phyloP scores from a whole-genome alignment of 2,329 filamentous ascomycete genomes.

The Aspergillus ibericus region DNA sequence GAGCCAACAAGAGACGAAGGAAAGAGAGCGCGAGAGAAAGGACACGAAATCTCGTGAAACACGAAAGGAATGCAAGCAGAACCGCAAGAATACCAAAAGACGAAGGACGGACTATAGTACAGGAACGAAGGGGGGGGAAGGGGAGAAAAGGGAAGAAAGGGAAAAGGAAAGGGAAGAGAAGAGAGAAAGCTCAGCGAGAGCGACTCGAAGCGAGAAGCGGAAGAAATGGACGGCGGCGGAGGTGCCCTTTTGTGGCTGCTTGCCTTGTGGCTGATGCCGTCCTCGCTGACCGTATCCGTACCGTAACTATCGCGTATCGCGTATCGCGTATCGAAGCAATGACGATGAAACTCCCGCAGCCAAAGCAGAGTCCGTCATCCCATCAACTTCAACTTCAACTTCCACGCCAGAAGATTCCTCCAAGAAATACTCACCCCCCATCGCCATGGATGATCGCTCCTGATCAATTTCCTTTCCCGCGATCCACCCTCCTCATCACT shows the following conservation, averaged over 20 bases:
- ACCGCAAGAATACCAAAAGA: constrained; percentile 4
- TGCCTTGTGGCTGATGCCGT: constrained; percentile 10
- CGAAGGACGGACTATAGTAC: constrained; percentile 21
- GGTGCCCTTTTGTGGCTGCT: constrained; percentile 3
- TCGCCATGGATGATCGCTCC: background rate
- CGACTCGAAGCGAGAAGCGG: constrained; percentile 15
- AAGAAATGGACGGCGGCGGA: constrained; percentile 22
- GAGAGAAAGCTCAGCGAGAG: constrained; percentile 18
- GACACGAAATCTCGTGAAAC: constrained; percentile 6
- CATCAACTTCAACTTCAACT: background rate
- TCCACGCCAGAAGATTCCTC: background rate
- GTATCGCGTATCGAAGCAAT: background rate
- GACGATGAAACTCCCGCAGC: background rate
- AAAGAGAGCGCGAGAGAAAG: constrained; percentile 14
- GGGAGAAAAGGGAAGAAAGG: constrained; percentile 12
- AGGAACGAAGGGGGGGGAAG: constrained; percentile 19
- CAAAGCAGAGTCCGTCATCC: background rate
- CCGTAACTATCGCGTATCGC: background rate
- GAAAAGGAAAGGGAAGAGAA: constrained; percentile 16
- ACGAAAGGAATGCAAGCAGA: constrained; percentile 6
- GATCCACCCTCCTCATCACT: background rate
- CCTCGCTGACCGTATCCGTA: background rate
- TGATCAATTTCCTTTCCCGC: background rate
- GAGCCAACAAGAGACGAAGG: constrained; percentile 20
- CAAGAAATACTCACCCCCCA: background rate